Evolutionary conservation across 768 basidiomycete species (phyloP).

Genomic region (Lentinus tigrinus): DNA sequence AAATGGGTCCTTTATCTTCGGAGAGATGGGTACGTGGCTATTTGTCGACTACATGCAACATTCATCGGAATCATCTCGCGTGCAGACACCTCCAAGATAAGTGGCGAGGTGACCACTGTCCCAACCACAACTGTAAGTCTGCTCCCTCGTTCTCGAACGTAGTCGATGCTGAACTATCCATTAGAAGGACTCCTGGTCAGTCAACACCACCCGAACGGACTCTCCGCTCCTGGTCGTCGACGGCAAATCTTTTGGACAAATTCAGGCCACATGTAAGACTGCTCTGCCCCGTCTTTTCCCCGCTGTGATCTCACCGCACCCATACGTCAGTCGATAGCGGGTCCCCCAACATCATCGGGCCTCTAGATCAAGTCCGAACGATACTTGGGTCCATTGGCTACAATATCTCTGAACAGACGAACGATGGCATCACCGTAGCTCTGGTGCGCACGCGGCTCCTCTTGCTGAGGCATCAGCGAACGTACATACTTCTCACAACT

Average conservation of each 20-base stretch:
- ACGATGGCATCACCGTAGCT: neutral
- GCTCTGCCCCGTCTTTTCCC: neutral
- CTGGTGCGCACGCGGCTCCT: neutral
- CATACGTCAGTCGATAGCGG: constrained; percentile 7
- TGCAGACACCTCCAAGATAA: constrained; percentile 6
- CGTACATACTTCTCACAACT: neutral
- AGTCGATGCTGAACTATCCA: neutral
- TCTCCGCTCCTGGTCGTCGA: constrained; percentile 6
- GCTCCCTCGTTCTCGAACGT: neutral
- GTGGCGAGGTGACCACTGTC: neutral
- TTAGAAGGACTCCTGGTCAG: constrained; percentile 8
- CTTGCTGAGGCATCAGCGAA: neutral
- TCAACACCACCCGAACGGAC: constrained; percentile 1
- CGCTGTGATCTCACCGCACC: no score
- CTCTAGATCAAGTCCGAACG: neutral
- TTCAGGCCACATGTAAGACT: constrained; percentile 1
- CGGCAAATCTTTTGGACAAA: constrained; percentile 6
- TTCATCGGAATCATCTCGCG: neutral
- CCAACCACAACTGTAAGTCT: neutral
- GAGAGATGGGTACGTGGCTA: neutral
- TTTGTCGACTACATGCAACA: neutral
- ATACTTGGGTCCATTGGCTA: constrained; percentile 4
- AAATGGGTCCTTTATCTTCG: constrained; percentile 1
- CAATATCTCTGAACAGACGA: constrained; percentile 9
- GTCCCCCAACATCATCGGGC: constrained; percentile 11